Conservation (phyloP, 495 filamentous ascomycete genomes). For the Penicillium verhagenii region DNA sequence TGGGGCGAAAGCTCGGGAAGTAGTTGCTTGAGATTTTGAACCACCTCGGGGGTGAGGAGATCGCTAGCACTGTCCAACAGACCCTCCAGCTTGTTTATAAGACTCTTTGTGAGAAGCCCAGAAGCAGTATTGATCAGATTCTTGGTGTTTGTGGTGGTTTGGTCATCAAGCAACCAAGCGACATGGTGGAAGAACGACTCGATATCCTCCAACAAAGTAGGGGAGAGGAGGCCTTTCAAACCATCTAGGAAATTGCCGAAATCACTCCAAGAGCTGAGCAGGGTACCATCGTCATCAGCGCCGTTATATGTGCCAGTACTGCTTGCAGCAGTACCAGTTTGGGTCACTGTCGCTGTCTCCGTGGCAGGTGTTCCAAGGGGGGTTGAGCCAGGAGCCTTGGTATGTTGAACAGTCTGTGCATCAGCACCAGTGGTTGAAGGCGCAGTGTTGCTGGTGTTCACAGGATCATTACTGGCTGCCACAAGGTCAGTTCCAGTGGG, state of each 20-base stretch:
- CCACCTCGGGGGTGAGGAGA: background rate
- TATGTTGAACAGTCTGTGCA: background rate
- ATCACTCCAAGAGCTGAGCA: slow-evolving; percentile 29
- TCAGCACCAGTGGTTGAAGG: background rate
- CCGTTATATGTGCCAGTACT: slow-evolving; percentile 2
- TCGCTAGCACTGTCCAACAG: slow-evolving; percentile 35
- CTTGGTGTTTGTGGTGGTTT: slow-evolving; percentile 38
- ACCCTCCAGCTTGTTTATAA: slow-evolving; percentile 25
- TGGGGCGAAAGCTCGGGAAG: slow-evolving; percentile 24
- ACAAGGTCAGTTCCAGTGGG: background rate
- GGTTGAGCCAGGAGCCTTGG: background rate
- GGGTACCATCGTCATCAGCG: slow-evolving; percentile 11
- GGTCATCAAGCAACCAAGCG: slow-evolving; percentile 43
- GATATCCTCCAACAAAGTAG: slow-evolving; percentile 39
- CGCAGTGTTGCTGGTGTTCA: background rate
- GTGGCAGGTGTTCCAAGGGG: background rate
- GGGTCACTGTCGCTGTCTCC: slow-evolving; percentile 1
- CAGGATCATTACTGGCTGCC: background rate
- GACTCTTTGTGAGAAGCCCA: slow-evolving; percentile 25
- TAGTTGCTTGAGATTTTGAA: slow-evolving; percentile 1
- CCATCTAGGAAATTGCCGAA: slow-evolving; percentile 40
- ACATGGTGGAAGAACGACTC: slow-evolving; percentile 47
- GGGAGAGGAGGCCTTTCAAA: slow-evolving; percentile 40
- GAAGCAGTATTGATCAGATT: slow-evolving; percentile 28
- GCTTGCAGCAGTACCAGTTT: background rate